phyloP scores from a whole-genome alignment of 306 rosid genomes.

The Gynostemma pentaphyllum region DNA sequence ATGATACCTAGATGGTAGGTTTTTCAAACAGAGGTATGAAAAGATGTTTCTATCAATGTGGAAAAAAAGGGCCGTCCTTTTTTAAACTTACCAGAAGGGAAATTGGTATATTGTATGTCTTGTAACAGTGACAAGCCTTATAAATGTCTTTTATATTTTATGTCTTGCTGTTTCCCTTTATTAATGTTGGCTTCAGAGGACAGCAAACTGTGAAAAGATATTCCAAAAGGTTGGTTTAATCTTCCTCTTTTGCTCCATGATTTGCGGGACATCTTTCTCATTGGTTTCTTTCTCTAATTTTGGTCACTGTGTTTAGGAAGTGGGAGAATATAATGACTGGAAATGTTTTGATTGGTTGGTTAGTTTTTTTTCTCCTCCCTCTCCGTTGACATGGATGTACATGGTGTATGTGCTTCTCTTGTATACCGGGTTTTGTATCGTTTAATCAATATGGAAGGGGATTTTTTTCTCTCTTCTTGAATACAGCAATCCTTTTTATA shows the following conservation, averaged over 20 bases:
- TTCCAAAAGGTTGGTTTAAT: conserved; percentile 32
- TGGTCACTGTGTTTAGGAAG: not conserved
- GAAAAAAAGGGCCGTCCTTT: no score
- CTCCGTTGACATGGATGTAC: not conserved
- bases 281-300: conserved; percentile 2
- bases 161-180: conserved; percentile 73
- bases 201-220: conserved; percentile 49
- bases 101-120: no score
- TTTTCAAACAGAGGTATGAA: no score
- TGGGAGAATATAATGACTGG: not conserved
- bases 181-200: conserved; percentile 73
- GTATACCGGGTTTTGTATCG: not conserved
- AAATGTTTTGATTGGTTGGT: not conserved
- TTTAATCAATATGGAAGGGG: not conserved
- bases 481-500: no score
- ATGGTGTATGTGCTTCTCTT: not conserved
- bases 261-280: not conserved
- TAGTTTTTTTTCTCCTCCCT: not conserved
- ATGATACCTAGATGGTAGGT: no score
- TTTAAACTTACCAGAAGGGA: not conserved
- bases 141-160: no score
- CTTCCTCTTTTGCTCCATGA: not conserved
- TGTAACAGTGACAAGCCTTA: no score
- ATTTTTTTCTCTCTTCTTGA: no score
- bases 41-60: no score